Evolutionary conservation across 2,329 filamentous ascomycete genomes (phyloP).

Genomic region (Talaromyces sp.): DNA sequence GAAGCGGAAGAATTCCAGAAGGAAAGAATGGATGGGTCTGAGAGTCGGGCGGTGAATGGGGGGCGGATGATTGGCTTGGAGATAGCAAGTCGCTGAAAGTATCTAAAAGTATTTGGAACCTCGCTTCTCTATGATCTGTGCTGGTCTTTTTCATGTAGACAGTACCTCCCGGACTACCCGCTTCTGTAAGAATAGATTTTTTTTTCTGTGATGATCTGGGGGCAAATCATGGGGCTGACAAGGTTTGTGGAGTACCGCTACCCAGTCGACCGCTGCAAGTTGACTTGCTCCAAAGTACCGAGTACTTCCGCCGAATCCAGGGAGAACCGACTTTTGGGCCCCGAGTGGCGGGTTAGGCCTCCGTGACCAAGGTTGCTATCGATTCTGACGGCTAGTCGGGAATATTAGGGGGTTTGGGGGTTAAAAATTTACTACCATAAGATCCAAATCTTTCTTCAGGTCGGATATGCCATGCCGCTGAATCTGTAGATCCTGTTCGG

Average conservation of each 20-base stretch:
- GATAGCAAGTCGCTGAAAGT: too few species aligned
- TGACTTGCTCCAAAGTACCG: slow-evolving; percentile 13
- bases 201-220: slow-evolving; percentile 9
- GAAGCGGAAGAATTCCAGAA: slow-evolving; percentile 24
- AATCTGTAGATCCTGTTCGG: background rate
- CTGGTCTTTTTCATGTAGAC: background rate
- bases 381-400: slow-evolving; percentile 5
- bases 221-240: slow-evolving; percentile 22
- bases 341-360: slow-evolving; percentile 19
- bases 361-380: slow-evolving; percentile 10
- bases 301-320: slow-evolving; percentile 8
- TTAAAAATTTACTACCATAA: too few species aligned
- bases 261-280: slow-evolving; percentile 3
- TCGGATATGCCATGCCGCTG: background rate
- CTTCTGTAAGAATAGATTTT: slow-evolving; percentile 3
- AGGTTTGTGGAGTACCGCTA: slow-evolving; percentile 22
- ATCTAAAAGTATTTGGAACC: background rate
- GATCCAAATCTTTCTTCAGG: background rate
- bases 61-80: background rate
- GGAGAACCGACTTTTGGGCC: background rate
- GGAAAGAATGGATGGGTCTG: slow-evolving; percentile 17
- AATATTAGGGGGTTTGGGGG: background rate
- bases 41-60: slow-evolving; percentile 27
- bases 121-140: background rate
- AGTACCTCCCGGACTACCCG: slow-evolving; percentile 1